Evolutionary conservation across 768 basidiomycete species (phyloP), one percentile per base, ranked within the genome.

Genomic region (Naganishia antarctica): DNA sequence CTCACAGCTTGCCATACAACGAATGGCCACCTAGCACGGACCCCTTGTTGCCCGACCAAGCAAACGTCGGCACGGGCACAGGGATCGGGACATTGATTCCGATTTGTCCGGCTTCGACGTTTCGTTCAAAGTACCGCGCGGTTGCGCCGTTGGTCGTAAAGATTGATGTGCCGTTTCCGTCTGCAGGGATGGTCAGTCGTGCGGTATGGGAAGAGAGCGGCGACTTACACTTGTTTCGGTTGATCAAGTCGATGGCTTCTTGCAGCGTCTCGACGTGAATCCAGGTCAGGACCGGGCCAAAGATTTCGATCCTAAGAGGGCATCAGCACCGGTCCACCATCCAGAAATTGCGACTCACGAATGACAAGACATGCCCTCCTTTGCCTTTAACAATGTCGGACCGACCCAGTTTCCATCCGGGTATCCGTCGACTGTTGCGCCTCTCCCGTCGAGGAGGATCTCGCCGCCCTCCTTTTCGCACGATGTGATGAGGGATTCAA

Each of bases 61-160:
- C 84, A 80, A 96, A 97, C 89, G 96, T 93, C 16, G 82, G 82
- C 31, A 88, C 79, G 47, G 94, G 94, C 5, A 99, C 94, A 15
- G 91, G 89, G 57, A 91, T 91, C 3, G 90, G 89, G 9, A 92
- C 87, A 74, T 93, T 97, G 76, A 97, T 85, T 46, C 94, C 94
- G 72, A 99, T 84, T 68, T 81, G 91, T 25, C 92, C 92, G 59
- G 91, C 86, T 68, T 97, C 89, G 60, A 94, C 86, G 48, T 86
- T 83, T 13, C 81, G 81, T 79, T 98, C 94, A 67, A 96, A 99
- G 77, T 88, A 90, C 62, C 94, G 85, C 18, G 92, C 94, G 7
- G 91, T 91, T 34, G 94, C 90, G 16, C 94, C 96, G 15, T 88
- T 90, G 79, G 96, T 90, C 23, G 94, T 99, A 76, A 94, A 97